Evolutionary conservation across 805 yeast genomes (phyloP), one percentile per base, ranked within the genome.

Genomic region (Kuraishia piskuri): DNA sequence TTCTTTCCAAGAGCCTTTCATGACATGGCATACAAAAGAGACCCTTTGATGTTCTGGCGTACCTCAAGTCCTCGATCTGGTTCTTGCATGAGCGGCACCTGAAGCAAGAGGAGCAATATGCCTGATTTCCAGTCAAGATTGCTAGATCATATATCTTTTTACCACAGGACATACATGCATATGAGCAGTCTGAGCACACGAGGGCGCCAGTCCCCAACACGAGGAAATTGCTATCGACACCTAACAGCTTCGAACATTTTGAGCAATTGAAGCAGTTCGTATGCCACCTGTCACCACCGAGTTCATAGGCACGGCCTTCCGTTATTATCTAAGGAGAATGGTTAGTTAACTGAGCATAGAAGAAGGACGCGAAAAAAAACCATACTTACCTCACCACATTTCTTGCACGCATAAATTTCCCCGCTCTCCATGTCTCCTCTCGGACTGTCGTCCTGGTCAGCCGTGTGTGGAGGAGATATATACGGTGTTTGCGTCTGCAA

Each of bases 231-330:
- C 95, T 85, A 62, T 90, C 86, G 57, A 95, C 88, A 23, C 96
- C 96, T 53, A 94, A 72, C 40, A 84, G 78, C 60, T 81, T 78
- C 40, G 79, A 74, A 68, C 99, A 94, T 59, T 86, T 86, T 53
- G 95, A 86, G 69, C 99, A 94, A 49, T 83, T 77, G 70, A 94
- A 94, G 69, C 99, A 94, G 57, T 86, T 79, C 54, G 90, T 86
- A 67, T 94, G 99, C 99, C 99, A 94, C 58, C 96, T 81, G 64
- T 90, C 92, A 24, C 87, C 95, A 22, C 96, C 96, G 50, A 92
- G 74, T 66, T 92, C 98, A 65, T 90, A 94, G 2, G 98, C 98
- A 58, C 91, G 95, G 31, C 97, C 97, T 62, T 89, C 96, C 20
- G 79, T 79, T 50, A 92, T 88, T 24, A 85, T 72, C 55, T 48